phyloP scores from a whole-genome alignment of 805 yeast species.

The Candida verbasci region DNA sequence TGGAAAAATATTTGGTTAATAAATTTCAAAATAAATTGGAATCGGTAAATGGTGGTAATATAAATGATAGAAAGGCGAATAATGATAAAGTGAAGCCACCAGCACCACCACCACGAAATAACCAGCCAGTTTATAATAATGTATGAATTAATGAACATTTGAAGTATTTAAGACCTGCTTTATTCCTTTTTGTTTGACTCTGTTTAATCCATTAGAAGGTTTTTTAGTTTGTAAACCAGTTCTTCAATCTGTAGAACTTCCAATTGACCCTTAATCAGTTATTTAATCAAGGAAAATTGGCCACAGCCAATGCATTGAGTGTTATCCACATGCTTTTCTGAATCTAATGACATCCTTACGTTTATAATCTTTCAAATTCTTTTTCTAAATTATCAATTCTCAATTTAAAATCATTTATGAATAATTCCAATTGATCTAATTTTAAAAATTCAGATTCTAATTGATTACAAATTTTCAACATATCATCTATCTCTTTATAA shows the following conservation, averaged over 20 bases:
- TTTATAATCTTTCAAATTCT: constrained; percentile 11
- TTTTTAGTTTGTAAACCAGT: no score
- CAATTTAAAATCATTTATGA: constrained; percentile 37
- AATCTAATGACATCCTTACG: no score
- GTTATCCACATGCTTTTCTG: no score
- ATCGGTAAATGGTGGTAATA: neutral
- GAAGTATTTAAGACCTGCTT: no score
- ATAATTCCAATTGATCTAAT: constrained; percentile 44
- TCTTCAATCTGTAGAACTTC: no score
- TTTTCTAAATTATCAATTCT: constrained; percentile 33
- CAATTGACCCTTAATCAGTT: no score
- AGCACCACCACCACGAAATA: neutral
- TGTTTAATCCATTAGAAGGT: no score
- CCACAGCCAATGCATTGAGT: no score
- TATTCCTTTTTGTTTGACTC: no score
- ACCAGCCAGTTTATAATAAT: neutral
- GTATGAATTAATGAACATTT: neutral
- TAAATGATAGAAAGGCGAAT: neutral
- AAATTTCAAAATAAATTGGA: constrained; percentile 15
- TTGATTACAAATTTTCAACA: constrained; percentile 44
- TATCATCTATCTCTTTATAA: constrained; percentile 32
- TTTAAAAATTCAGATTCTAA: constrained; percentile 51
- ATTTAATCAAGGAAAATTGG: no score
- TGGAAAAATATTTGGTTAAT: constrained; percentile 33
- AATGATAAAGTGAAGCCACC: neutral